A percentile compares a stretch with the other conserved stretches of the same genome.
phyloP scores from a whole-genome alignment of 495 filamentous ascomycete genomes.

The Niebla homalea region DNA sequence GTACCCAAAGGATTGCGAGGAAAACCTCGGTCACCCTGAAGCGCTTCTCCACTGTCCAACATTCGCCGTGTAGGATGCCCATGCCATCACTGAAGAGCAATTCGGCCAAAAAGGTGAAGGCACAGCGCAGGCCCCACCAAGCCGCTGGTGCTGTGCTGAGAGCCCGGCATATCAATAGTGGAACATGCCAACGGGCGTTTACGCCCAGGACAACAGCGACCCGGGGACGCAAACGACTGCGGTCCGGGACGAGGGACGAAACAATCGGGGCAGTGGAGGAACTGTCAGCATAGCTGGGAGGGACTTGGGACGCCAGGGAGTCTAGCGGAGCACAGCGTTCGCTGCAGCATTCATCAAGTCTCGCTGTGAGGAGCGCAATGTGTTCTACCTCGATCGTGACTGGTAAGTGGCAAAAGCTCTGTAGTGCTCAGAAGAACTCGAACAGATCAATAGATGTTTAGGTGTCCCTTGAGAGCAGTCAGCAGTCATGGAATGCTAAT shows the following conservation, averaged over 20 bases:
- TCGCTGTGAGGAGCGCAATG: too few relatives aligned
- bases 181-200: conserved; percentile 47
- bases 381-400: too few relatives aligned
- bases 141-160: conserved; percentile 45
- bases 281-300: conserved; percentile 14
- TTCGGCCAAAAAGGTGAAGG: conserved; percentile 45
- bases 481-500: too few relatives aligned
- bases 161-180: conserved; percentile 46
- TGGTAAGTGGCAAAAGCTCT: too few relatives aligned
- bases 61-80: conserved; percentile 27
- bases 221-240: conserved; percentile 42
- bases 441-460: too few relatives aligned
- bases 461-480: too few relatives aligned
- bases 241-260: conserved; percentile 15
- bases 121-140: conserved; percentile 51
- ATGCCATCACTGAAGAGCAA: conserved; percentile 35
- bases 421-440: too few relatives aligned
- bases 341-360: conserved; percentile 15
- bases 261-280: conserved; percentile 1
- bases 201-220: conserved; percentile 54
- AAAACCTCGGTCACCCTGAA: conserved; percentile 64
- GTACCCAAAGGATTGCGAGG: conserved; percentile 73
- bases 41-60: conserved; percentile 39
- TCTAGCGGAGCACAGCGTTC: conserved; percentile 5
- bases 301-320: conserved; percentile 17